These are phyloP conservation scores for Backusella parvicylindrica DNA, from an alignment of 192 early-diverging fungal genomes.

Conservation along the genomic window DNA sequence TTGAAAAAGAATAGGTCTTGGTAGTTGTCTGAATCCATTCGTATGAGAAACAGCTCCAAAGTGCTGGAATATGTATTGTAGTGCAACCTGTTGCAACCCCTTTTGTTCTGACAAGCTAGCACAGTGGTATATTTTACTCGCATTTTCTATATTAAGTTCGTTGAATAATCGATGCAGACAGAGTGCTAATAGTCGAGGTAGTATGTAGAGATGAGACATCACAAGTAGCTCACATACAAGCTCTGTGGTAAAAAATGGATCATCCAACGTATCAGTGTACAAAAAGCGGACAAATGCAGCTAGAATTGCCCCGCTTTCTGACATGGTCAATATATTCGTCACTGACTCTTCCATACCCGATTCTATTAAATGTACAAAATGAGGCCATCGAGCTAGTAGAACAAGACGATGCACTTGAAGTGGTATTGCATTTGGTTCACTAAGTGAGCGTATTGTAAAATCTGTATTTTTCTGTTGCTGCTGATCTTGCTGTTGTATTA, in stretches of 20 bases:
- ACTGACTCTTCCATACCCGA: conserved; percentile 61
- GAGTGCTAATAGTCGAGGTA: conserved; percentile 49
- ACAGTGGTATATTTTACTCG: conserved; percentile 51
- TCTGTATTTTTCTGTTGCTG: conserved; percentile 24
- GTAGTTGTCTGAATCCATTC: conserved; percentile 47
- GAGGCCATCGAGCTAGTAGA: conserved; percentile 60
- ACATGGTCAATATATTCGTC: conserved; percentile 40
- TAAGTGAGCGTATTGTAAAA: conserved; percentile 46
- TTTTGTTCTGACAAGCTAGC: conserved; percentile 48
- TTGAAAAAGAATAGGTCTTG: conserved; percentile 48
- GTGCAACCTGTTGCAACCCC: conserved; percentile 47
- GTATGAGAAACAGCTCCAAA: conserved; percentile 63
- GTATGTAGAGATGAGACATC: conserved; percentile 58
- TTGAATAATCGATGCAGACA: conserved; percentile 43
- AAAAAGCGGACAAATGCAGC: conserved; percentile 52
- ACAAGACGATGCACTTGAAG: conserved; percentile 58
- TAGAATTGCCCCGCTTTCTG: conserved; percentile 48
- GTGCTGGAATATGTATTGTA: conserved; percentile 54
- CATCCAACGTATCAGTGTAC: conserved; percentile 54
- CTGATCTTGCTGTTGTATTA: conserved; percentile 12
- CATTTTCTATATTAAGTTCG: conserved; percentile 50
- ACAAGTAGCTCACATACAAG: conserved; percentile 52
- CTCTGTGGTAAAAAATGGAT: conserved; percentile 27
- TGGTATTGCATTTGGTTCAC: conserved; percentile 23
- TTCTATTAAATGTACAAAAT: conserved; percentile 52